Evolutionary conservation across 768 basidiomycete species (phyloP).

Genomic region (Coprinopsis cinerea): DNA sequence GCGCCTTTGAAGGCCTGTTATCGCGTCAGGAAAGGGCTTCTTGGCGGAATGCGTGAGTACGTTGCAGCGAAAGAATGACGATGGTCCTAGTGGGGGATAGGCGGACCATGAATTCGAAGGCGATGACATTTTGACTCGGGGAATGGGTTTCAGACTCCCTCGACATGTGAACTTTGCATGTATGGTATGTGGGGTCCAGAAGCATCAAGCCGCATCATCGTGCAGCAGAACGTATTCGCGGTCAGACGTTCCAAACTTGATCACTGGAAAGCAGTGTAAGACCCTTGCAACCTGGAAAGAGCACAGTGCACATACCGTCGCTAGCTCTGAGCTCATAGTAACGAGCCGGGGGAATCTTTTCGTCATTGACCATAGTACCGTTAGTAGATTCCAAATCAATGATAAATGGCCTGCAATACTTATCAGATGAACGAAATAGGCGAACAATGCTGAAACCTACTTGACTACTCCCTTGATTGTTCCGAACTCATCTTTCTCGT

Average conservation of each 20-base stretch:
- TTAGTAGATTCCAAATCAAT: conserved; percentile 99
- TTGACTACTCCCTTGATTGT: conserved; percentile 72
- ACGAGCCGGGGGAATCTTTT: conserved; percentile 75
- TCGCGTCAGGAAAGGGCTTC: neutral
- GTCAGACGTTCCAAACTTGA: conserved; percentile 78
- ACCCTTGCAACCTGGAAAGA: neutral
- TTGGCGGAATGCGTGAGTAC: neutral
- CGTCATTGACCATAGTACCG: conserved; percentile 86
- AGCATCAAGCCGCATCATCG: conserved; percentile 52
- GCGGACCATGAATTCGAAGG: neutral
- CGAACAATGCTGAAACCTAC: conserved; percentile 39
- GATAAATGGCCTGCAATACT: conserved; percentile 79
- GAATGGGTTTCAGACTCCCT: neutral
- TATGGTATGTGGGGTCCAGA: neutral
- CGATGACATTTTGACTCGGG: neutral
- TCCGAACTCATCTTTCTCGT: conserved; percentile 86
- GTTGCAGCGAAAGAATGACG: neutral
- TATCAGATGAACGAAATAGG: conserved; percentile 2
- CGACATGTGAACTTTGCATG: conserved; percentile 2
- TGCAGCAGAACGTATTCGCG: conserved; percentile 84
- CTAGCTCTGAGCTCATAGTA: conserved; percentile 78
- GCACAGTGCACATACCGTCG: conserved; percentile 57
- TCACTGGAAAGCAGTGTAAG: conserved; percentile 39
- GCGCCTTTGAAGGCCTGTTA: neutral
- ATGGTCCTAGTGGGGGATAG: neutral